Evolutionary conservation across 2,329 filamentous ascomycete genomes (phyloP).

Genomic region (Drechslerella coelobrocha): DNA sequence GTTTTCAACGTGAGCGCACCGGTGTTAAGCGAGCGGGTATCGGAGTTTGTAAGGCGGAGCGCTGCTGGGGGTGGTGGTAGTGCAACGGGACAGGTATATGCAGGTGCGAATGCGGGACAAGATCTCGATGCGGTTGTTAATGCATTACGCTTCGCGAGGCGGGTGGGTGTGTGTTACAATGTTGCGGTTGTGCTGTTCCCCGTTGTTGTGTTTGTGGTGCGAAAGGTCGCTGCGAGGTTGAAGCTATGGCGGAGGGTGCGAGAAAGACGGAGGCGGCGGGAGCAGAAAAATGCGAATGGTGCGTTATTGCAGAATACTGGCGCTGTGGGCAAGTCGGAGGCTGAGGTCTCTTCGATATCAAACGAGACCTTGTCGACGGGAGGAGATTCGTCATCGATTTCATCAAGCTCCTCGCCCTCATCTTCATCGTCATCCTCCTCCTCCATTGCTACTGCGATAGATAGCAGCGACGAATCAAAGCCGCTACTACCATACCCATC

Average conservation of each 20-base stretch:
- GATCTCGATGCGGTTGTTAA: constrained; percentile 31
- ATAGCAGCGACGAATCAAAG: constrained; percentile 20
- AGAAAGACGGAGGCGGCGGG: background rate
- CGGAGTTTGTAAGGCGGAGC: constrained; percentile 32
- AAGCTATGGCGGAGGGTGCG: constrained; percentile 10
- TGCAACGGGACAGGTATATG: background rate
- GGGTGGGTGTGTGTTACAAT: constrained; percentile 36
- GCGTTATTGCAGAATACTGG: background rate
- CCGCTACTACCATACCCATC: constrained; percentile 19
- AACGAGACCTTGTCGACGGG: constrained; percentile 6
- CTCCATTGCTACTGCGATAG: background rate
- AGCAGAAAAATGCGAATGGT: background rate
- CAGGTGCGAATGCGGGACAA: background rate
- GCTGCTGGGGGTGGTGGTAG: background rate
- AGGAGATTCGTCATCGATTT: no score
- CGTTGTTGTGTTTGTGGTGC: constrained; percentile 24
- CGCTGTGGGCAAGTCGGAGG: background rate
- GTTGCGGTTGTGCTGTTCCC: constrained; percentile 31
- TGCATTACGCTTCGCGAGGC: constrained; percentile 26
- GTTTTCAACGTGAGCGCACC: constrained; percentile 33
- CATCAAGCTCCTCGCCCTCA: constrained; percentile 20
- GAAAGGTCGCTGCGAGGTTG: constrained; percentile 17
- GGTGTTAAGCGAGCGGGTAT: constrained; percentile 31
- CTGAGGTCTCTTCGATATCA: background rate
- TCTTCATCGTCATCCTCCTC: no score